Conservation (phyloP, 305 asterid species). For the Solanum aculeatissimum region DNA sequence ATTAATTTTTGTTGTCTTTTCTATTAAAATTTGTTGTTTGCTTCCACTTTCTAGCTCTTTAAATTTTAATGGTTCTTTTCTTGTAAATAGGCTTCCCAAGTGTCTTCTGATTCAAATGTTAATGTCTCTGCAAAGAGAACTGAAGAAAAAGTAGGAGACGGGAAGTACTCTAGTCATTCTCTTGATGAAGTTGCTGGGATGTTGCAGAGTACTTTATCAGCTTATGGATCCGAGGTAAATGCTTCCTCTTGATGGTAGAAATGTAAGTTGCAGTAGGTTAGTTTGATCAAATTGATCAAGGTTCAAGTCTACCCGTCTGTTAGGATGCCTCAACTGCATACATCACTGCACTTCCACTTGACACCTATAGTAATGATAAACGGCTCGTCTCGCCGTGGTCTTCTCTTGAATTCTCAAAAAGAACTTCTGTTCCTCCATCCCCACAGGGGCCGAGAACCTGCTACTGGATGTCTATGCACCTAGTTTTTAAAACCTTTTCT, state of each 20-base stretch:
- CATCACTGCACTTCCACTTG: too few relatives aligned
- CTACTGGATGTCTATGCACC: neutral
- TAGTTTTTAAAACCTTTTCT: neutral
- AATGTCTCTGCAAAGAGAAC: conserved; percentile 36
- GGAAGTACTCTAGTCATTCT: conserved; percentile 39
- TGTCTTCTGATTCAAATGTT: conserved; percentile 59
- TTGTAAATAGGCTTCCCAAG: conserved; percentile 64
- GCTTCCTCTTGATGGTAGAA: neutral
- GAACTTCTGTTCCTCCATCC: too few relatives aligned
- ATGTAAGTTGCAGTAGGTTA: neutral
- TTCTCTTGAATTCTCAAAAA: too few relatives aligned
- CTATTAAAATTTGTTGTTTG: neutral
- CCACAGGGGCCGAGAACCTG: too few relatives aligned
- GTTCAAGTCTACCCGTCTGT: too few relatives aligned
- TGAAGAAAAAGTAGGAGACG: conserved; percentile 59
- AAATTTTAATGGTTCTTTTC: conserved; percentile 2
- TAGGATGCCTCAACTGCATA: too few relatives aligned
- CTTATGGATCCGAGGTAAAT: conserved; percentile 79
- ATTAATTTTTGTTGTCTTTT: neutral
- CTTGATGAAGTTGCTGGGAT: conserved; percentile 93
- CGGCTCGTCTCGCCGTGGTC: too few relatives aligned
- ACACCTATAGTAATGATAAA: too few relatives aligned
- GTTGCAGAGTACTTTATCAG: conserved; percentile 70
- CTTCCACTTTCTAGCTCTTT: neutral
- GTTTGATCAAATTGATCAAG: neutral